Conservation (phyloP, 2,329 filamentous ascomycete species). For the Alternaria alternata region DNA sequence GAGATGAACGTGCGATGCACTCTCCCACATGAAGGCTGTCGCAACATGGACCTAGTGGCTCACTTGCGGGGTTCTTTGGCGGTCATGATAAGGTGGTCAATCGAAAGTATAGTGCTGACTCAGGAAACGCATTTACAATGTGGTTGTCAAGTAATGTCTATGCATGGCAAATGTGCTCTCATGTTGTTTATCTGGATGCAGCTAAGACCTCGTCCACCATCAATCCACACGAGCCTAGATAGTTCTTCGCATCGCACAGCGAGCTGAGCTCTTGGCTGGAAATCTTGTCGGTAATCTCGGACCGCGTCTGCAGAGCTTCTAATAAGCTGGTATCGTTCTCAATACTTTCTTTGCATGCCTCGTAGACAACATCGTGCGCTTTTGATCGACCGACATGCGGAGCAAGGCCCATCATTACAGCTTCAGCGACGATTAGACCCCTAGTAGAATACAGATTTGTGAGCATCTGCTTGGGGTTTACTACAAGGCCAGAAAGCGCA, state of each 20-base stretch:
- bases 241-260: conserved; percentile 64
- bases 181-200: conserved; percentile 32
- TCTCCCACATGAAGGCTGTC: conserved; percentile 12
- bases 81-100: neutral
- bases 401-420: conserved; percentile 69
- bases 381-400: conserved; percentile 60
- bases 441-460: conserved; percentile 60
- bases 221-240: conserved; percentile 49
- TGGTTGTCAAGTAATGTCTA: neutral
- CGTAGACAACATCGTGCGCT: conserved; percentile 66
- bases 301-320: conserved; percentile 53
- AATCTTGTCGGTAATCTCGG: conserved; percentile 55
- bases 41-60: conserved; percentile 12
- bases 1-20: conserved; percentile 9
- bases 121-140: conserved; percentile 8
- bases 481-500: conserved; percentile 60
- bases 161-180: neutral
- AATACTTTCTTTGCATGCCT: conserved; percentile 61
- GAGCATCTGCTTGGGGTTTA: conserved; percentile 60
- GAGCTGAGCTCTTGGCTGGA: conserved; percentile 59
- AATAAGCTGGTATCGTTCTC: conserved; percentile 55
- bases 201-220: conserved; percentile 49
- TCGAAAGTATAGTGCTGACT: conserved; percentile 13
- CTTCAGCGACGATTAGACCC: conserved; percentile 65
- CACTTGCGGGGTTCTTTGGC: conserved; percentile 21